Percentiles rank a stretch among this genome's conserved stretches.
Conservation (phyloP, 2,329 filamentous ascomycete genomes). For the Hirsutella minnesotensis region DNA sequence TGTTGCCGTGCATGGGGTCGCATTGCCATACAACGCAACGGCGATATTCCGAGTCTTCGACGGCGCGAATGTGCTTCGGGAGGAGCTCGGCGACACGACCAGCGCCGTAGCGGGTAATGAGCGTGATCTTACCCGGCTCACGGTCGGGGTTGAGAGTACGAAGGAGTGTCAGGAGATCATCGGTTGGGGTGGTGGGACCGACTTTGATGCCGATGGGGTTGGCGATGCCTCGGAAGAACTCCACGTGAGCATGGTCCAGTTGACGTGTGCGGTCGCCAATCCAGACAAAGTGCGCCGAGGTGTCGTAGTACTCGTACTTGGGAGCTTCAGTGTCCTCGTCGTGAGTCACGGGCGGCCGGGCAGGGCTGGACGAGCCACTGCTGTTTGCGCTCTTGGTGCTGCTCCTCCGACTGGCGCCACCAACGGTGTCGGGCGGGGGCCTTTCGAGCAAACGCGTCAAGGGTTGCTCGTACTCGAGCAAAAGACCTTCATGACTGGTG, state of each 20-base stretch:
- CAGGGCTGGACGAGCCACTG: conserved; percentile 29
- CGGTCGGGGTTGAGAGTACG: conserved; percentile 72
- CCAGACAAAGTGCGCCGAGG: conserved; percentile 94
- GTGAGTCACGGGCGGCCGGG: conserved; percentile 10
- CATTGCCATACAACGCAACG: conserved; percentile 84
- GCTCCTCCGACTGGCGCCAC: neutral
- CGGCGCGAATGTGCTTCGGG: conserved; percentile 76
- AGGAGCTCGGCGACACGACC: conserved; percentile 63
- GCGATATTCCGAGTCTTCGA: conserved; percentile 62
- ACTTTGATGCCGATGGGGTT: conserved; percentile 97
- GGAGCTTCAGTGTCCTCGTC: neutral
- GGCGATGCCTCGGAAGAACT: conserved; percentile 92
- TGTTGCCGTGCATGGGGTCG: conserved; percentile 95
- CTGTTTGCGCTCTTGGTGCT: neutral
- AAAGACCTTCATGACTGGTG: conserved; percentile 88
- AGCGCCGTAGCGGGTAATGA: conserved; percentile 92
- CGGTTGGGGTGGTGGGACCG: conserved; percentile 67
- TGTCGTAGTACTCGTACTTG: conserved; percentile 73
- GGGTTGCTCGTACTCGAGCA: conserved; percentile 87
- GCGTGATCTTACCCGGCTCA: conserved; percentile 84
- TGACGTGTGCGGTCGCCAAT: conserved; percentile 94
- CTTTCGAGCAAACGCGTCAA: conserved; percentile 67
- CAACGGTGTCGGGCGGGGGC: conserved; percentile 27
- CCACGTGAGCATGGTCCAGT: conserved; percentile 84
- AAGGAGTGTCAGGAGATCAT: conserved; percentile 68